phyloP scores from a whole-genome alignment of 2,329 filamentous ascomycete species.

The Cercospora sesami region DNA sequence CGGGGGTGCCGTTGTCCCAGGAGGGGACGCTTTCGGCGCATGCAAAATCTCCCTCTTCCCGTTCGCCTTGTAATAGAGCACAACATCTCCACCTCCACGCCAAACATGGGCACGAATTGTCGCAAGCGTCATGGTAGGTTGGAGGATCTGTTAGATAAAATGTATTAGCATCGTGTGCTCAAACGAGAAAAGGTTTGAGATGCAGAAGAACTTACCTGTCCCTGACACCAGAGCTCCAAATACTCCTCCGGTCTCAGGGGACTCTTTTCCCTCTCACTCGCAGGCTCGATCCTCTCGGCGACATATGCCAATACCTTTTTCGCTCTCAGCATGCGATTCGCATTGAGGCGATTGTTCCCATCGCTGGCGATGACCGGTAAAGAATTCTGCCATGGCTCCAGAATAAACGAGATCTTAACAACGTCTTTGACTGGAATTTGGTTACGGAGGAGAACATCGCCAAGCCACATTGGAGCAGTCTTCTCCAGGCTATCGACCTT shows the following conservation, averaged over 20 bases:
- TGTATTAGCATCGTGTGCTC: slow-evolving; percentile 41
- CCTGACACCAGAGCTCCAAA: slow-evolving; percentile 90
- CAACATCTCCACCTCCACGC: slow-evolving; percentile 91
- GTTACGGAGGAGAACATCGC: slow-evolving; percentile 81
- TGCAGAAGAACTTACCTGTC: slow-evolving; percentile 63
- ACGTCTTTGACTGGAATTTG: slow-evolving; percentile 83
- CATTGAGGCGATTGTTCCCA: slow-evolving; percentile 85
- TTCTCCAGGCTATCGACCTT: slow-evolving; percentile 84
- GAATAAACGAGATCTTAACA: slow-evolving; percentile 90
- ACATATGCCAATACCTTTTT: slow-evolving; percentile 94
- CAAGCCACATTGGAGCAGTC: slow-evolving; percentile 86
- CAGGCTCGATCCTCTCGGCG: slow-evolving; percentile 80
- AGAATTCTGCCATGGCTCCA: slow-evolving; percentile 73
- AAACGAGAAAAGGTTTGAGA: too few species aligned
- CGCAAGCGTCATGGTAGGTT: slow-evolving; percentile 85
- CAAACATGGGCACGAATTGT: slow-evolving; percentile 89
- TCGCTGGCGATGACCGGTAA: slow-evolving; percentile 76
- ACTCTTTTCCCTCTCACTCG: slow-evolving; percentile 49
- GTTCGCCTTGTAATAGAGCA: slow-evolving; percentile 88
- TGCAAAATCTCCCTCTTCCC: slow-evolving; percentile 66
- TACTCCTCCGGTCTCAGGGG: slow-evolving; percentile 83
- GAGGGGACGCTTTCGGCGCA: slow-evolving; percentile 7
- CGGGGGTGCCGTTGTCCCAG: neutral
- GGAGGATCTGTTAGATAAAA: slow-evolving; percentile 54
- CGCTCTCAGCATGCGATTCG: slow-evolving; percentile 92